These are phyloP conservation scores for Leucosporidium creatinivorum DNA, from an alignment of 768 basidiomycete genomes.

Conservation along the genomic window DNA sequence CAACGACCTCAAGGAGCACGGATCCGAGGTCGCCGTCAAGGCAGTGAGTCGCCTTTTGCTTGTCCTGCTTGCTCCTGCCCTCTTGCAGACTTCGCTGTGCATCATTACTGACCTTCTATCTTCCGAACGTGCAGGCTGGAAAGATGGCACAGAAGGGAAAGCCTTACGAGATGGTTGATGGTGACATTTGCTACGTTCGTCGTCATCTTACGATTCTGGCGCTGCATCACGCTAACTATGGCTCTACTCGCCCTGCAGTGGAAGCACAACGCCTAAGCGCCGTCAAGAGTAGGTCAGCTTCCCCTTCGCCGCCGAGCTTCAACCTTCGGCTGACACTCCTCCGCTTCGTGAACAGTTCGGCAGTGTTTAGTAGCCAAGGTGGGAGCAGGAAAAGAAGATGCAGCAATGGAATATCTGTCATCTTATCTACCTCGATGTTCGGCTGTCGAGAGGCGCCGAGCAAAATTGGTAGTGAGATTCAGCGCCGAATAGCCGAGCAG, in stretches of 20 bases:
- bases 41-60: conserved; percentile 52
- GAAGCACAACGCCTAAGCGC: conserved; percentile 12
- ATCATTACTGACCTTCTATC: background rate
- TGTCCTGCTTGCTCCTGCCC: background rate
- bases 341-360: too few relatives aligned
- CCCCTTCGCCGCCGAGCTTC: too few relatives aligned
- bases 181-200: conserved; percentile 8
- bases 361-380: too few relatives aligned
- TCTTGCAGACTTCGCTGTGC: background rate
- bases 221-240: background rate
- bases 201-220: background rate
- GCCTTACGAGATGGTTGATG: conserved; percentile 63
- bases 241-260: background rate
- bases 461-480: too few relatives aligned
- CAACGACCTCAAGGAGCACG: conserved; percentile 81
- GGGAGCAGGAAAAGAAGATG: too few relatives aligned
- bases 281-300: conserved; percentile 42
- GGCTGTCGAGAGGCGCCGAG: too few relatives aligned
- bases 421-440: too few relatives aligned
- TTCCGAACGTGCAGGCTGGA: conserved; percentile 48
- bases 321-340: too few relatives aligned
- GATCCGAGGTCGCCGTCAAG: conserved; percentile 84
- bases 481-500: too few relatives aligned
- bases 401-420: too few relatives aligned
- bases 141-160: conserved; percentile 94